Percentiles rank a stretch among this genome's conserved stretches.
Evolutionary conservation across 2,329 filamentous ascomycete species (phyloP).

Genomic region (Aaosphaeria pasadenensis): DNA sequence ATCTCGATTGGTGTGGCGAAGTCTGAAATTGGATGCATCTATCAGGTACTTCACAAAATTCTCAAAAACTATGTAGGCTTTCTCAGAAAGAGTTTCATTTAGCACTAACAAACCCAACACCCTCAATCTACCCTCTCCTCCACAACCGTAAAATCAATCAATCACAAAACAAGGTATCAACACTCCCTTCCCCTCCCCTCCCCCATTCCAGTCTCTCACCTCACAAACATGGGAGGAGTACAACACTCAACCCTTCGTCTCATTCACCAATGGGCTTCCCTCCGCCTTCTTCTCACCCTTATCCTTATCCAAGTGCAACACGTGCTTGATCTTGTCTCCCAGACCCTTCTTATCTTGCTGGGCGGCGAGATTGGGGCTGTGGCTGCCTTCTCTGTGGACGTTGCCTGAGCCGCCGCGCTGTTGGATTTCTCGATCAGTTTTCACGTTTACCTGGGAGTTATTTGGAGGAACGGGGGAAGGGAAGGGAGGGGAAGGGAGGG

Average conservation of each 20-base stretch:
- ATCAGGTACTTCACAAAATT: no score
- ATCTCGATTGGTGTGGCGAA: no score
- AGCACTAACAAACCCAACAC: no score
- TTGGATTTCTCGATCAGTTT: slow-evolving; percentile 2
- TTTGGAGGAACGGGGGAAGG: neutral
- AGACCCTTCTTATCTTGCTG: slow-evolving; percentile 31
- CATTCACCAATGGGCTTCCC: slow-evolving; percentile 22
- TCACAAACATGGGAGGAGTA: neutral
- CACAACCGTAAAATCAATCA: no score
- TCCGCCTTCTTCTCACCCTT: slow-evolving; percentile 27
- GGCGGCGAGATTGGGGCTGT: slow-evolving; percentile 14
- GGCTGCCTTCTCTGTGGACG: slow-evolving; percentile 45
- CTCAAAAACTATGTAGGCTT: no score
- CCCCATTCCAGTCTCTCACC: neutral
- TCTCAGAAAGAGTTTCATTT: no score
- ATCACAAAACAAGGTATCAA: no score
- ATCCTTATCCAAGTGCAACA: slow-evolving; percentile 32
- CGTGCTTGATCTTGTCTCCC: slow-evolving; percentile 45
- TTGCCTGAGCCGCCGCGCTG: slow-evolving; percentile 47
- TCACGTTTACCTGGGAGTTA: slow-evolving; percentile 6
- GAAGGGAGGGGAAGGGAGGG: no score
- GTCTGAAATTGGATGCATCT: no score
- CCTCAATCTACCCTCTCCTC: no score
- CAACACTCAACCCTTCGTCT: slow-evolving; percentile 1
- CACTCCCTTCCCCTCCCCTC: neutral